Evolutionary conservation across 2,329 filamentous ascomycete genomes (phyloP).

Genomic region (Fusarium piperis): DNA sequence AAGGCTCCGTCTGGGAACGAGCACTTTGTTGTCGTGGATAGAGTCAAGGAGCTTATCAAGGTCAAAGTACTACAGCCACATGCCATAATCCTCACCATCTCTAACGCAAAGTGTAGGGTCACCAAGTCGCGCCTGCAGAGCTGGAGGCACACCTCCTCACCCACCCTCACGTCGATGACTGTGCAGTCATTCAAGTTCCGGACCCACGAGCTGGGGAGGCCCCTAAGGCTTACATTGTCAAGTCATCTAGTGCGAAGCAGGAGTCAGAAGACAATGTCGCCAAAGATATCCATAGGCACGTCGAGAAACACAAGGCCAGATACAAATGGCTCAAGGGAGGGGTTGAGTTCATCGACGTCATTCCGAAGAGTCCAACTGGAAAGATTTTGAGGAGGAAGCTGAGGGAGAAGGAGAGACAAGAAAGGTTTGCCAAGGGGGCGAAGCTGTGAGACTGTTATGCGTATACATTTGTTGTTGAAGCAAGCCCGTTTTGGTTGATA

Average conservation of each 20-base stretch:
- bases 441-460: background rate
- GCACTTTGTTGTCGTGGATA: constrained; percentile 86
- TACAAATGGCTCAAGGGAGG: constrained; percentile 74
- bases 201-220: constrained; percentile 68
- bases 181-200: constrained; percentile 77
- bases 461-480: background rate
- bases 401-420: constrained; percentile 1
- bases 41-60: constrained; percentile 77
- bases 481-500: background rate
- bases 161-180: constrained; percentile 76
- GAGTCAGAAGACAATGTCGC: constrained; percentile 59
- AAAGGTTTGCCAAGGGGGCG: background rate
- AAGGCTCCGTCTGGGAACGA: constrained; percentile 73
- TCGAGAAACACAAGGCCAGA: constrained; percentile 72
- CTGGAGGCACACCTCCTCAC: constrained; percentile 79
- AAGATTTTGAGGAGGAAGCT: constrained; percentile 63
- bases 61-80: constrained; percentile 65
- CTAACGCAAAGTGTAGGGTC: constrained; percentile 57
- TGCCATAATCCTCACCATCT: rapidly evolving
- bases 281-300: constrained; percentile 65
- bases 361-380: constrained; percentile 78
- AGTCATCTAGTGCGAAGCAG: constrained; percentile 54
- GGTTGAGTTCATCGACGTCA: constrained; percentile 69
- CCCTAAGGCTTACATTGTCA: constrained; percentile 70
- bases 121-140: constrained; percentile 83